phyloP scores from a whole-genome alignment of 495 filamentous ascomycete species.

The Hypoxylon cercidicola region DNA sequence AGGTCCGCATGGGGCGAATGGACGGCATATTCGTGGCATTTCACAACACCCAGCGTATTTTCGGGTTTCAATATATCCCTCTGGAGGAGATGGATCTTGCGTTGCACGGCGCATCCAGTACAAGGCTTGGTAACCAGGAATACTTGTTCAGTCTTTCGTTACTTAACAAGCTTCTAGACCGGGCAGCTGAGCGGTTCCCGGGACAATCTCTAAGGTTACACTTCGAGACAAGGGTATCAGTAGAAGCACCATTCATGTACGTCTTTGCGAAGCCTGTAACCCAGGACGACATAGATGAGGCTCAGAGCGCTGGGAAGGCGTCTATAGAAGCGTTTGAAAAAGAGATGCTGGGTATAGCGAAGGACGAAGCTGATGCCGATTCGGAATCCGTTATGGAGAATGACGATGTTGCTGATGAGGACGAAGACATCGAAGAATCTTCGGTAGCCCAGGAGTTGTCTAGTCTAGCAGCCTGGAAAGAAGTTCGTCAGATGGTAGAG shows the following conservation, averaged over 20 bases:
- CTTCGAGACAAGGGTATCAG: conserved; percentile 78
- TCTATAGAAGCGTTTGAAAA: conserved; percentile 75
- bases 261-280: conserved; percentile 88
- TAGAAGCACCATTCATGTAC: conserved; percentile 75
- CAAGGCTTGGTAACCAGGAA: conserved; percentile 80
- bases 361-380: conserved; percentile 42
- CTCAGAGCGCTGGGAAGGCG: conserved; percentile 72
- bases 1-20: conserved; percentile 97
- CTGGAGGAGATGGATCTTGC: conserved; percentile 86
- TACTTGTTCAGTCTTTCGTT: conserved; percentile 82
- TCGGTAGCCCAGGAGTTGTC: conserved; percentile 36
- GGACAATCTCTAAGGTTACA: conserved; percentile 80
- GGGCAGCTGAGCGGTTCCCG: conserved; percentile 77
- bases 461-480: conserved; percentile 58
- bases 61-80: conserved; percentile 95
- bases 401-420: conserved; percentile 30
- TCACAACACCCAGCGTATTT: conserved; percentile 94
- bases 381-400: conserved; percentile 23
- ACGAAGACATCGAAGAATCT: conserved; percentile 43
- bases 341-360: conserved; percentile 63
- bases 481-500: conserved; percentile 63
- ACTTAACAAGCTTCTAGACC: conserved; percentile 80
- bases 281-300: conserved; percentile 72
- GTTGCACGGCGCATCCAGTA: conserved; percentile 76
- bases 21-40: conserved; percentile 98